Percentiles rank a stretch among this genome's conserved stretches.
Evolutionary conservation across 2,329 filamentous ascomycete genomes (phyloP).

Genomic region (Sarocladium oryzae): DNA sequence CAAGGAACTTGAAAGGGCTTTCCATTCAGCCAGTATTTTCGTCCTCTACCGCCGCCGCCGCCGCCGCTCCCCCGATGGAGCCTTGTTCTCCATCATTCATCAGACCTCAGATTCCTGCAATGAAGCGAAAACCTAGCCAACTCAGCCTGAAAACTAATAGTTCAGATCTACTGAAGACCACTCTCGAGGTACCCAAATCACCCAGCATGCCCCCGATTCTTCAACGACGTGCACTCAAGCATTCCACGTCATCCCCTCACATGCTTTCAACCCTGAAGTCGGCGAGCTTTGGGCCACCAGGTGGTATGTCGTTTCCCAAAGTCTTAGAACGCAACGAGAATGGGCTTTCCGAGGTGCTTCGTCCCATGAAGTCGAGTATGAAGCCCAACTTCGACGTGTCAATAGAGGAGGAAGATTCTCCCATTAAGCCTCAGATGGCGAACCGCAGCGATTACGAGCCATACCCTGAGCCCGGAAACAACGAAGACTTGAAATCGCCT

Average conservation of each 20-base stretch:
- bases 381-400: conserved; percentile 31
- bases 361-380: conserved; percentile 41
- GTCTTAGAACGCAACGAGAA: conserved; percentile 54
- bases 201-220: conserved; percentile 51
- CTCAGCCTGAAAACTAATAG: conserved; percentile 70
- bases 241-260: conserved; percentile 61
- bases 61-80: conserved; percentile 51
- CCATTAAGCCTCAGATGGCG: conserved; percentile 56
- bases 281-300: conserved; percentile 52
- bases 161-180: conserved; percentile 43
- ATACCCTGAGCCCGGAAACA: conserved; percentile 61
- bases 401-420: conserved; percentile 50
- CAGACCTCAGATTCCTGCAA: conserved; percentile 65
- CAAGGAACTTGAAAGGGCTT: conserved; percentile 78
- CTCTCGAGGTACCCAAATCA: conserved; percentile 49
- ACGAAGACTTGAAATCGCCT: conserved; percentile 73
- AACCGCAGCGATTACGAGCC: conserved; percentile 49
- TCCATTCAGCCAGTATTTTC: conserved; percentile 63
- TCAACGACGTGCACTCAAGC: conserved; percentile 57
- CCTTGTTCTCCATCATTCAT: conserved; percentile 72
- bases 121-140: conserved; percentile 70
- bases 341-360: conserved; percentile 51
- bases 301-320: conserved; percentile 59
- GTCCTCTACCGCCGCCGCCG: conserved; percentile 30
- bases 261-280: conserved; percentile 56